A percentile compares a stretch with the other conserved stretches of the same genome.
Evolutionary conservation across 441 rosid species (phyloP).

Genomic region (Breynia disticha): DNA sequence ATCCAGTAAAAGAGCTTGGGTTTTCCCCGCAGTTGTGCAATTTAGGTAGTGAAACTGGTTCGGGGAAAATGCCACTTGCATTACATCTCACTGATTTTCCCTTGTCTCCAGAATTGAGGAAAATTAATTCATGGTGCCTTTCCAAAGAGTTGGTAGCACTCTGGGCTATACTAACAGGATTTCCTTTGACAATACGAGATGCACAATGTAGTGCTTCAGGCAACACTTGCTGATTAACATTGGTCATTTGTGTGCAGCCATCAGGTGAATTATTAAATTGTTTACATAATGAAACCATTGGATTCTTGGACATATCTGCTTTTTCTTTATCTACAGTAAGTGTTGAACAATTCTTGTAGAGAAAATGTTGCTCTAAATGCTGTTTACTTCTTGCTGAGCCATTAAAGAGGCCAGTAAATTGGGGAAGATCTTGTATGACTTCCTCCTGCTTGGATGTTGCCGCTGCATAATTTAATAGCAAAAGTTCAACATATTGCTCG

Average conservation of each 20-base stretch:
- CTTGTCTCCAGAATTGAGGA: constrained; percentile 20
- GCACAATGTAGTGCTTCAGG: constrained; percentile 16
- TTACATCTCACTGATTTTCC: constrained; percentile 19
- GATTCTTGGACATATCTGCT: constrained; percentile 11
- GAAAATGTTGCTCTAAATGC: constrained; percentile 21
- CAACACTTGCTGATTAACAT: constrained; percentile 13
- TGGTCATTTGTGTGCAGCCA: constrained; percentile 11
- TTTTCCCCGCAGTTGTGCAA: constrained; percentile 19
- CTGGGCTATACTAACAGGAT: constrained; percentile 12
- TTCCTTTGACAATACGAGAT: constrained; percentile 21
- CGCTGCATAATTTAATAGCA: constrained; percentile 28
- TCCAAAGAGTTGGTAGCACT: constrained; percentile 16
- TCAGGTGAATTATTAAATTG: constrained; percentile 12
- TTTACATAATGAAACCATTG: constrained; percentile 12
- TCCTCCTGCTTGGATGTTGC: constrained; percentile 15
- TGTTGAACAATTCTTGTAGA: constrained; percentile 11
- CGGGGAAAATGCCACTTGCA: constrained; percentile 12
- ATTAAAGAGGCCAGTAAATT: constrained; percentile 16
- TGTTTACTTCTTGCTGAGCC: constrained; percentile 16
- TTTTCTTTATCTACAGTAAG: constrained; percentile 12
- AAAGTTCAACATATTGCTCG: constrained; percentile 11
- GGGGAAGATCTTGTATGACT: constrained; percentile 18
- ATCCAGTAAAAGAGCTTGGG: constrained; percentile 10
- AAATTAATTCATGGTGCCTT: constrained; percentile 23
- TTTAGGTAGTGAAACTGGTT: constrained; percentile 20